Base-by-base conservation (phyloP, 352 stramenopile genomes). In the Pythium brachiatum region DNA sequence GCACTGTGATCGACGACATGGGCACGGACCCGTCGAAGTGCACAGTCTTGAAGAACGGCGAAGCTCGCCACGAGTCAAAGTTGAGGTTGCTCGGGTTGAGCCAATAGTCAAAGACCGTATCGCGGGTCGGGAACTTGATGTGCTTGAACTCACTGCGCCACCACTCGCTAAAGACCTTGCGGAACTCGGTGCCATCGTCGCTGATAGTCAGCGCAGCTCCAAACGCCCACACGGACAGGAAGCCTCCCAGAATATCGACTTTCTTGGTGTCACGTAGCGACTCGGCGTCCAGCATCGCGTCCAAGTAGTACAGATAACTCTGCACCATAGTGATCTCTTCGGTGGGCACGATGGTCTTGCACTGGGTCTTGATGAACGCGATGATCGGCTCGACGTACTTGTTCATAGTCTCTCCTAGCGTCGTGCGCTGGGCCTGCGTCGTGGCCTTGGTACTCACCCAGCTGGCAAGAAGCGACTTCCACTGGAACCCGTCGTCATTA, bases 91-190 rank as follows among this genome's bases (percentile, higher is more conserved):
- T 88, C 0, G 91, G 86, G 55, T 99, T 95, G 23, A 98, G 77
- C 82, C 89, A 99, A 69, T 98, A 99, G 72, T 99, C 96, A 56
- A 99, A 99, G 1, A 99, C 89, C 0, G 93, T 97, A 55, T 98
- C 86, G 43, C 86, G 86, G 27, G 78, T 83, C n/a, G 95, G 95
- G 38, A 98, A 88, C 70, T 98, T 98, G 61, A 98, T 80, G 36
- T 86, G 81, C 66, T 98, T 98, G 70, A 97, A 98, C 56, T 98
- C 87, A 20, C 69, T 65, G 29, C 89, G 76, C 94, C 94, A 98
- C 88, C 88, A 98, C 60, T 98, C 92, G 44, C 86, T 97, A 67
- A 98, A 98, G 34, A 97, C 53, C 32, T 91, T 94, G 26, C 94
- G 87, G 68, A 97, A 97, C 67, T 98, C 92, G 1, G 87, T 95